Base-by-base conservation (phyloP, 2,329 filamentous ascomycete genomes). In the Elsinoe perseae region DNA sequence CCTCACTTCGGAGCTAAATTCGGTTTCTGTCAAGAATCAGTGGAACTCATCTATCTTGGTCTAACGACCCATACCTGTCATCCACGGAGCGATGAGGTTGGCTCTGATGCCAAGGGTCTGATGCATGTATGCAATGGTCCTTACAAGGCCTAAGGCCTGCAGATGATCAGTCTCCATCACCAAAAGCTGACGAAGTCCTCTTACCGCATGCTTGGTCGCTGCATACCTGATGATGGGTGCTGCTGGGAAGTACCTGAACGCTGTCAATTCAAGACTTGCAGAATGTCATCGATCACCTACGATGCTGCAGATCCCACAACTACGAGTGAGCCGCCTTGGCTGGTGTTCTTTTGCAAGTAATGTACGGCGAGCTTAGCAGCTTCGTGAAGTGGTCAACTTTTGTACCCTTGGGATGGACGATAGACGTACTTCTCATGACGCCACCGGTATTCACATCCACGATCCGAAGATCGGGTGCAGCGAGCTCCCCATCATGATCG, bases 11-110 rank as follows among this genome's bases (percentile, higher is more conserved):
- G 44, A 50, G 27, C 44, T 50, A 27, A 50, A 50, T 50, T 50
- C 44, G 20, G 44, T 50, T 34, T 50, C 44, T 50, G 27, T 4
- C 18, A 23, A 25, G 25, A 14, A 50, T 50, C 20, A 50, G 27
- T 50, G 8, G 25, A 12, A 4, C 27, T 50, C 27, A n/a, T 34
- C 10, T n/a, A 14, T 50, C 27, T 10, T n/a, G 8, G 3, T 4
- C 9, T 12, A 25, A 16, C 4, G 8, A 18, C 9, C 4, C 1
- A 10, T 30, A 50, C 44, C 44, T 50, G 44, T 50, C 44, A 50
- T 50, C 44, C 44, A 50, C 8, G 44, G 44, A 50, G 44, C 44
- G 21, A 50, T 50, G 44, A 50, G 44, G 32, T 50, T 50, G 9
- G 44, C 25, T 30, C 44, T 23, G 3, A 50, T 16, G 14, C 28